Conservation (phyloP, 805 yeast species). For the Candida sanyiensis region DNA sequence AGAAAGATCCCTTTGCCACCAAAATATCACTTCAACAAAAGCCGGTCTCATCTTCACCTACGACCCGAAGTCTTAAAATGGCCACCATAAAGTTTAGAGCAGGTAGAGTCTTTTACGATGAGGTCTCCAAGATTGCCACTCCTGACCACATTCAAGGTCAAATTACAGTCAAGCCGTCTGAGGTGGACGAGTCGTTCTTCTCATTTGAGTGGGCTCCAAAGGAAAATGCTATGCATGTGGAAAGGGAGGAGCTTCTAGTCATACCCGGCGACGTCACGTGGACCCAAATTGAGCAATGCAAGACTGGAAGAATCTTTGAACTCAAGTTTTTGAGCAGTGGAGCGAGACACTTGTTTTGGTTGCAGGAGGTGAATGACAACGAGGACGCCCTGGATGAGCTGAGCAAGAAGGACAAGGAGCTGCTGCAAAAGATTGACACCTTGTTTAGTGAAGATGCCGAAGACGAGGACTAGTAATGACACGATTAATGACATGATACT, state of each 20-base stretch:
- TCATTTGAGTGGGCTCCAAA: conserved; percentile 73
- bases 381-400: conserved; percentile 54
- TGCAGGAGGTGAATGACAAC: conserved; percentile 65
- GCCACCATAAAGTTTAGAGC: conserved; percentile 54
- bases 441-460: conserved; percentile 39
- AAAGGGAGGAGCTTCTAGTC: conserved; percentile 58
- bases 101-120: conserved; percentile 66
- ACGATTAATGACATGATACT: too few species aligned
- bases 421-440: conserved; percentile 42
- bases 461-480: conserved; percentile 32
- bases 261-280: conserved; percentile 85
- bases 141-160: conserved; percentile 70
- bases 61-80: too few species aligned
- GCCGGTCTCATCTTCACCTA: background rate
- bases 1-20: conserved; percentile 2
- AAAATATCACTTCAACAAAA: too few species aligned
- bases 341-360: conserved; percentile 55
- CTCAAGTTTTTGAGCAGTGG: conserved; percentile 60
- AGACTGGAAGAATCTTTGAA: conserved; percentile 71
- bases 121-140: conserved; percentile 52
- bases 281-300: conserved; percentile 62
- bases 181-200: conserved; percentile 67
- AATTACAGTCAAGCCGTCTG: conserved; percentile 52
- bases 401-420: conserved; percentile 50
- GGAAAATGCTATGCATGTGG: conserved; percentile 38